Evolutionary conservation across 2,329 filamentous ascomycete species (phyloP), one percentile per base, ranked within the genome.

Genomic region (Talaromyces marneffei): DNA sequence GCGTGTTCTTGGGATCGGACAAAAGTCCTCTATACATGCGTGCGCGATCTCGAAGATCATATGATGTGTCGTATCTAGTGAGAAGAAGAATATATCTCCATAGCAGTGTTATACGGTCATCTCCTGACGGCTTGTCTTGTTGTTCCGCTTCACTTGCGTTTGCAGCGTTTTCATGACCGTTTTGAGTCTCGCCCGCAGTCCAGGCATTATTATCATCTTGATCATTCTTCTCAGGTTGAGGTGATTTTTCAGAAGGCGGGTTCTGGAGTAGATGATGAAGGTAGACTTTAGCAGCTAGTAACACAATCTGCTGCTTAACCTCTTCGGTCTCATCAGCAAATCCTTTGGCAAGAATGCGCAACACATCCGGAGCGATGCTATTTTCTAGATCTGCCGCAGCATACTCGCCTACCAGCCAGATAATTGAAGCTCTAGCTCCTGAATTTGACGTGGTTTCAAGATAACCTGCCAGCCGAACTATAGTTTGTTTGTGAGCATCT

Each of bases 331-430:
- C 94, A 64, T 87, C 86, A 1, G 87, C 81, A 70, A 97, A 99
- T 18, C 87, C 88, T 72, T 92, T 93, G 48, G 92, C 83, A 2
- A 99, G 78, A 46, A 97, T 93, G 7, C 94, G 86, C 35, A 97
- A 79, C 6, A 97, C 92, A 70, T 99, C 94, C 0, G 93, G 87
- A 0, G 94, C 94, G 64, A 99, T 93, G 69, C 95, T 96, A 71
- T 94, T 87, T 63, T 92, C 87, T 9, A 87, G 84, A 60, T 91
- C 86, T 2, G 89, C 75, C 0, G 91, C 91, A 0, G 93, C 86
- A 68, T 95, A 97, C 74, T 99, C 94, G 50, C 94, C 94, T 0
- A 97, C 92, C 0, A 99, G 85, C 94, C 94, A 99, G 67, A 99
- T 89, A 65, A 99, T 97, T 55, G 91, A 96, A 2, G 94, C 94